Base-by-base conservation (phyloP, 2,329 filamentous ascomycete genomes). In the Calonectria multiphialidica region DNA sequence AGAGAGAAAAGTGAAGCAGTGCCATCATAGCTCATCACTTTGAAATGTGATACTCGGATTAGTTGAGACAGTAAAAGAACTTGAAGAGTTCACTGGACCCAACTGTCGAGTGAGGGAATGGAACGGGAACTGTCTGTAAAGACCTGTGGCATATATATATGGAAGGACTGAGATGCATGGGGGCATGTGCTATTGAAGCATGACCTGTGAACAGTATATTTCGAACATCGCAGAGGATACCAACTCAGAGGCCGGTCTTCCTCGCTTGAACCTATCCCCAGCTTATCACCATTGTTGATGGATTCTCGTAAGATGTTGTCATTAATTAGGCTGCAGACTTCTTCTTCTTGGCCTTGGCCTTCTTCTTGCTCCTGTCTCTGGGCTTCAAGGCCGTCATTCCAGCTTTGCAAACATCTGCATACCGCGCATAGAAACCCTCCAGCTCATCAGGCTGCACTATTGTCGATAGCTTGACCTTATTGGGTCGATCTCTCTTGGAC, bases 381-480 rank as follows among this genome's bases (percentile, higher is more conserved):
- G 98, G 98, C 90, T 98, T 98, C 85, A 99, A 82, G 9, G 93
- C 92, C 61, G 90, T 89, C 95, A 98, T 98, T 7, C 95, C 95
- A 0, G 89, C 87, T 87, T 98, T 98, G 85, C 96, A 98, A 3
- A 95, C 89, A 77, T 98, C 97, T 25, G 95, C 96, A 86, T 98
- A 99, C 64, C 91, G 89, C 35, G 87, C 86, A 83, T 95, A 99
- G 81, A 99, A 99, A 0, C 83, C 86, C 66, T 97, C 95, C 13
- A 98, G 83, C 6, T 93, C 91, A 70, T 93, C 90, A 1, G 93
- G 91, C 68, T 93, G 89, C 1, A 98, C 95, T 0, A 98, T 84
- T 0, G 97, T 98, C 2, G 94, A 95, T 30, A 98, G 82, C 83
- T 96, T 98, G 76, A 94, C 84, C 76, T 93, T 92, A 68, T 88